A percentile compares a stretch with the other conserved stretches of the same genome.
These are phyloP conservation scores for Circinella minor DNA, from an alignment of 371 early-diverging fungal species.

Conservation along the genomic window DNA sequence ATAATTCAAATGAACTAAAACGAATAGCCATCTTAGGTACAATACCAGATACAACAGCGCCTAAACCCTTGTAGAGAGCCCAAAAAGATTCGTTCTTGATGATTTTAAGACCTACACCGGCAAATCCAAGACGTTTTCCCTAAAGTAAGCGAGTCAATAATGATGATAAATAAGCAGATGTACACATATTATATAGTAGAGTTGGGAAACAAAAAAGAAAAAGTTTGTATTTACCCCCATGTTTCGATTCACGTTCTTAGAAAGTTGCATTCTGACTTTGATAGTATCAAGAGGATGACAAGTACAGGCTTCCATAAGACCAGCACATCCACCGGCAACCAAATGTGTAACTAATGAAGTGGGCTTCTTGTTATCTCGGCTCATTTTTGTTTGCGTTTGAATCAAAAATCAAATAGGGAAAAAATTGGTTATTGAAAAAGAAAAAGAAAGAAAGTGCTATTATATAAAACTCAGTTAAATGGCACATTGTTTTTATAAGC, in stretches of 20 bases:
- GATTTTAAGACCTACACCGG: slow-evolving; percentile 85
- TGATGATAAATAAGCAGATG: too few species aligned
- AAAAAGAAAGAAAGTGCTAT: background rate
- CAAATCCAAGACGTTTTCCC: slow-evolving; percentile 66
- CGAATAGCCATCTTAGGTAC: slow-evolving; percentile 99
- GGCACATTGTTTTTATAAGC: slow-evolving; percentile 4
- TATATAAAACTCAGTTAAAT: too few species aligned
- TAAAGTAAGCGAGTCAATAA: background rate
- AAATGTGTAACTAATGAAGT: slow-evolving; percentile 69
- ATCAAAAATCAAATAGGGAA: background rate
- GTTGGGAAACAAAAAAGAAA: background rate
- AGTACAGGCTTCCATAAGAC: slow-evolving; percentile 89
- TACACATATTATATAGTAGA: background rate
- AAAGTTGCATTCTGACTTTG: slow-evolving; percentile 95
- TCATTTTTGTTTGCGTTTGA: slow-evolving; percentile 25
- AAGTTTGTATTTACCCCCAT: slow-evolving; percentile 18
- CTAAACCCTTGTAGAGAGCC: slow-evolving; percentile 96
- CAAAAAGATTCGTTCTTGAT: slow-evolving; percentile 86
- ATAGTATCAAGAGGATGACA: slow-evolving; percentile 99
- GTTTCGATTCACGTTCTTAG: slow-evolving; percentile 52
- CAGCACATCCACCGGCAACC: slow-evolving; percentile 93
- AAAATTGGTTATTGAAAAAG: background rate
- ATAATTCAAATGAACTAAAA: slow-evolving; percentile 94
- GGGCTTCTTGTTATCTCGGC: slow-evolving; percentile 40
- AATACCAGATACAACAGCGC: slow-evolving; percentile 95